Evolutionary conservation across 192 early-diverging fungal genomes (phyloP).

Genomic region (Jimgerdemannia flammicorona): DNA sequence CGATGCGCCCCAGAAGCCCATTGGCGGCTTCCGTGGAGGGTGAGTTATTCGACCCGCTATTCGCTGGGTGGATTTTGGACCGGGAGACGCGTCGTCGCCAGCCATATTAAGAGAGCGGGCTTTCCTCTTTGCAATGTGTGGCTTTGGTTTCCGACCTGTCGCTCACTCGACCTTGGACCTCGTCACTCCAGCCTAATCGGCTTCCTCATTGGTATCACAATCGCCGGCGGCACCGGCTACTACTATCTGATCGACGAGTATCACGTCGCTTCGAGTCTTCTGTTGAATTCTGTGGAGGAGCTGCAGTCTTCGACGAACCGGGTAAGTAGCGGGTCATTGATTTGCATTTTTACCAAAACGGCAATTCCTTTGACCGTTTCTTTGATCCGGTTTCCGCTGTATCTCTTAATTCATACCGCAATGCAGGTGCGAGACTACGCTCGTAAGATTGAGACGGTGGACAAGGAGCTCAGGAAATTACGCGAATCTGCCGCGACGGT

Average conservation of each 20-base stretch:
- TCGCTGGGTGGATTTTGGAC: no score
- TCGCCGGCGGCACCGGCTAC: conserved; percentile 72
- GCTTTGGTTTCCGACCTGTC: conserved; percentile 1
- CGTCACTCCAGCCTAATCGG: conserved; percentile 46
- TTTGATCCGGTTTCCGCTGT: not conserved
- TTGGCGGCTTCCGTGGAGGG: conserved; percentile 64
- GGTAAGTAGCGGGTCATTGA: conserved; percentile 28
- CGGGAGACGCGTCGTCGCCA: conserved; percentile 20
- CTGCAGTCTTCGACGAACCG: conserved; percentile 74
- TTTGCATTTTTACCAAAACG: not conserved
- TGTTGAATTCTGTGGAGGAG: conserved; percentile 76
- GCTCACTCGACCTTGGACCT: conserved; percentile 14
- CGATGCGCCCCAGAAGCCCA: conserved; percentile 33
- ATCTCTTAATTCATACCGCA: not conserved
- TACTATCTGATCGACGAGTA: conserved; percentile 88
- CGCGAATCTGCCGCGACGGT: conserved; percentile 54
- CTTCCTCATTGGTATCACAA: conserved; percentile 73
- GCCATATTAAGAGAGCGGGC: conserved; percentile 8
- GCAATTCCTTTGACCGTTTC: not conserved
- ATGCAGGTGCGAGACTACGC: conserved; percentile 65
- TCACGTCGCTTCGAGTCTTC: conserved; percentile 60
- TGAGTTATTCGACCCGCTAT: no score
- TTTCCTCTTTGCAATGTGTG: conserved; percentile 1
- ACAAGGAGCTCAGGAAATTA: conserved; percentile 56
- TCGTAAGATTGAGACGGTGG: conserved; percentile 73